Evolutionary conservation across 345 rosid genomes (phyloP), one percentile per base, ranked within the genome.

Genomic region (Gossypium mustelinum): DNA sequence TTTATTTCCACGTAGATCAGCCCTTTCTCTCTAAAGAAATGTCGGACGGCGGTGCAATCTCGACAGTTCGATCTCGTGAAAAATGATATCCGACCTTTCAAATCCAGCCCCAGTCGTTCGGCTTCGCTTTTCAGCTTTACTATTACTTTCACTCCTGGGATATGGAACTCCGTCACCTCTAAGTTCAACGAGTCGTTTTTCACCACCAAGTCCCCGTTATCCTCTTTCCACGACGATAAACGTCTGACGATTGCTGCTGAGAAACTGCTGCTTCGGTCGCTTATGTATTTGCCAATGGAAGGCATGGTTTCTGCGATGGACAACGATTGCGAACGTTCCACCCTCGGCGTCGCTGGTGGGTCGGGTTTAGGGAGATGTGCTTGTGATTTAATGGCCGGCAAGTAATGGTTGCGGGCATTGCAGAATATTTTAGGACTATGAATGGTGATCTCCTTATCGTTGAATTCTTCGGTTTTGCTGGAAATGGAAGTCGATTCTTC

Each of bases 21-120:
- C 8, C 92, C 87, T 75, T 68, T 81, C 63, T 91, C 84, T n/a
- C 87, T 79, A 18, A 95, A 72, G 60, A 91, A 90, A 2, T 78
- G 82, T 11, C 99, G 86, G 11, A 90, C 97, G 6, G 99, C 99
- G 0, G 92, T 86, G 69, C 92, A 87, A 44, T 95, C 99, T 43
- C 98, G 68, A 80, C 97, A 87, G 47, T 91, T 89, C 0, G 99
- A 95, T 78, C 90, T 83, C 2, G 98, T 89, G 82, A 91, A 95
- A 76, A 91, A 83, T 59, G 87, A 84, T 55, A 92, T 77, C 2
- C 88, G 84, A 0, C 98, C 98, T 61, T 59, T 89, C 29, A 87
- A 65, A 16, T 70, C 77, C 2, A 79, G 82, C 18, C 60, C 12
- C 12, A 57, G 62, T 11, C 6, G 78, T 27, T 62, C 77, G 12